phyloP scores from a whole-genome alignment of 768 basidiomycete species.

The Leucosporidium creatinivorum region DNA sequence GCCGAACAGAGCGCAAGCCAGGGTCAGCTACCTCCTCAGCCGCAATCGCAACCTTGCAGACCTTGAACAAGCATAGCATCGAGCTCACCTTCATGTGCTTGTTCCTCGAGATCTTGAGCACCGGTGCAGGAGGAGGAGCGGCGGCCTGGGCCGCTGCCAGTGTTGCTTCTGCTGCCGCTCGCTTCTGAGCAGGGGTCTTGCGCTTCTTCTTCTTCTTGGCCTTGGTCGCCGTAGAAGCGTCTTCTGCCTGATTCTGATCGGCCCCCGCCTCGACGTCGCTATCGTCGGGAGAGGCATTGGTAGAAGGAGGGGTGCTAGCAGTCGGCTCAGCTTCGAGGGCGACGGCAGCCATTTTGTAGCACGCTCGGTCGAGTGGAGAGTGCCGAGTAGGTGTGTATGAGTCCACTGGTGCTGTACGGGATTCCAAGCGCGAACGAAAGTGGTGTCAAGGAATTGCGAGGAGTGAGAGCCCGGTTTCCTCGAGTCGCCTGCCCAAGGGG shows the following conservation, averaged over 20 bases:
- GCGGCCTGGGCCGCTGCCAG: neutral
- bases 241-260: neutral
- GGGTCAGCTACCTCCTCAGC: neutral
- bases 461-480: too few relatives aligned
- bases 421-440: too few relatives aligned
- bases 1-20: neutral
- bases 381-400: too few relatives aligned
- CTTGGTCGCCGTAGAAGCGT: neutral
- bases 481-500: too few relatives aligned
- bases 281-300: neutral
- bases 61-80: too few relatives aligned
- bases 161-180: slow-evolving; percentile 1
- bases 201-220: slow-evolving; percentile 27
- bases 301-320: neutral
- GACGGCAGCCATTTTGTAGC: too few relatives aligned
- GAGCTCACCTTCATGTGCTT: slow-evolving; percentile 84
- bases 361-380: too few relatives aligned
- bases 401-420: too few relatives aligned
- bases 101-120: slow-evolving; percentile 67
- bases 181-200: slow-evolving; percentile 24
- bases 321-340: too few relatives aligned
- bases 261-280: neutral
- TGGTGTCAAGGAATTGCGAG: too few relatives aligned
- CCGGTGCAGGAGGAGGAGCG: slow-evolving; percentile 40
- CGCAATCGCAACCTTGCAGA: slow-evolving; percentile 58